Conservation (phyloP, 2,329 filamentous ascomycete genomes). For the Thermomyces lanuginosus region DNA sequence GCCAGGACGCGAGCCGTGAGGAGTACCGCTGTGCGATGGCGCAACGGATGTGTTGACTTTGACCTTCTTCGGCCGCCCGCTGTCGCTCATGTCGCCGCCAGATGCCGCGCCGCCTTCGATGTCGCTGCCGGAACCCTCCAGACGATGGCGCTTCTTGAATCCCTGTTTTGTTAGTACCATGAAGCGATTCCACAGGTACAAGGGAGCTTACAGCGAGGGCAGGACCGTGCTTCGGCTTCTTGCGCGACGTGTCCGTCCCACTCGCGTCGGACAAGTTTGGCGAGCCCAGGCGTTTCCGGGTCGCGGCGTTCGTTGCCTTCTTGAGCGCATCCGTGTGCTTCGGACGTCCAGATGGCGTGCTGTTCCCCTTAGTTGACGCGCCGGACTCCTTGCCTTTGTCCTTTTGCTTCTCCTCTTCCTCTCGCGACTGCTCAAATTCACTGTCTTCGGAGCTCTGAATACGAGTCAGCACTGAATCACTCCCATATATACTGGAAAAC, state of each 20-base stretch:
- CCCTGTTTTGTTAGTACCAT: conserved; percentile 25
- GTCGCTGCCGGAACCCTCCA: conserved; percentile 38
- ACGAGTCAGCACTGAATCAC: conserved; percentile 5
- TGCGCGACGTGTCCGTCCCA: conserved; percentile 73
- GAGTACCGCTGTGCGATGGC: conserved; percentile 25
- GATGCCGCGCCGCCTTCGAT: conserved; percentile 37
- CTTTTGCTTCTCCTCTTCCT: conserved; percentile 43
- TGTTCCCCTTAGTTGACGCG: conserved; percentile 52
- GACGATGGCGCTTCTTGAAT: conserved; percentile 35
- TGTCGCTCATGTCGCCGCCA: conserved; percentile 31
- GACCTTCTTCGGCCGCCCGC: conserved; percentile 32
- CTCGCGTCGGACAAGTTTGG: conserved; percentile 80
- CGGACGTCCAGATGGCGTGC: conserved; percentile 45
- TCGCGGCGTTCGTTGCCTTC: conserved; percentile 35
- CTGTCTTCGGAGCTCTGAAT: conserved; percentile 43
- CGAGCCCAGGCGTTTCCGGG: conserved; percentile 69
- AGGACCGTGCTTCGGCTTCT: conserved; percentile 61
- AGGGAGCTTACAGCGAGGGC: conserved; percentile 27
- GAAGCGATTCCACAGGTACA: not conserved
- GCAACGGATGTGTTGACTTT: conserved; percentile 29
- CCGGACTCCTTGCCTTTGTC: conserved; percentile 37
- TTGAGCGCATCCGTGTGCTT: conserved; percentile 38
- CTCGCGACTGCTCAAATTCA: conserved; percentile 46
- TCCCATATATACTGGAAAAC: conserved; percentile 8
- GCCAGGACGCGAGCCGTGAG: conserved; percentile 32